Evolutionary conservation across 345 rosid genomes (phyloP), one percentile per base, ranked within the genome.

Genomic region (Nephelium lappaceum): DNA sequence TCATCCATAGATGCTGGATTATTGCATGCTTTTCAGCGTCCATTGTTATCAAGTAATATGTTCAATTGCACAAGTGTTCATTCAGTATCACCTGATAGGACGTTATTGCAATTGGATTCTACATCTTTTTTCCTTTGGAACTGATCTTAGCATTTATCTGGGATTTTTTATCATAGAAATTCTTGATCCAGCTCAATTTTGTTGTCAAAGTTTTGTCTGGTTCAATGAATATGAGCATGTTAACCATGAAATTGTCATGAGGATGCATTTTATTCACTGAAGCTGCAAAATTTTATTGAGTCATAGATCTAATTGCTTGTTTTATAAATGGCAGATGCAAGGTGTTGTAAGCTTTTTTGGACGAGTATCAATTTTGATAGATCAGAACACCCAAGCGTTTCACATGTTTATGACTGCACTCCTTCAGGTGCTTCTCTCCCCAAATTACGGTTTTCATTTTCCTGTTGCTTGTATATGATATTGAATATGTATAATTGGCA

Each of bases 341-440:
- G 95, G 97, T 8, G 92, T 87, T 78, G 98, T 95, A 77, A 89
- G 88, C 76, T 89, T 86, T 81, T 81, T 89, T 81, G 98, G 98
- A 76, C 89, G 94, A 69, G 72, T 95, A 77, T 84, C 98, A 15
- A 86, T 95, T 81, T 84, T 95, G 78, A 85, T 95, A 78, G 98
- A 91, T 81, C 98, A 91, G 85, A 93, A 95, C 81, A 89, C 98
- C 19, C 95, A 93, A 81, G 95, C 98, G 55, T 88, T 93, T 82
- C 97, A 92, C 82, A 87, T 93, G 95, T 92, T 93, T 79, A 95
- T 95, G 95, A 77, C 93, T 78, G 95, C 98, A 12, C 91, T 95
- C 83, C 98, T 95, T 81, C 98, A 95, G 98, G 97, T 95, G 73
- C 70, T 36, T 79, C 70, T 82, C 62, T 77, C 43, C 43, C 38